Evolutionary conservation across 345 rosid species (phyloP).

Genomic region (Lepidium didymum): DNA sequence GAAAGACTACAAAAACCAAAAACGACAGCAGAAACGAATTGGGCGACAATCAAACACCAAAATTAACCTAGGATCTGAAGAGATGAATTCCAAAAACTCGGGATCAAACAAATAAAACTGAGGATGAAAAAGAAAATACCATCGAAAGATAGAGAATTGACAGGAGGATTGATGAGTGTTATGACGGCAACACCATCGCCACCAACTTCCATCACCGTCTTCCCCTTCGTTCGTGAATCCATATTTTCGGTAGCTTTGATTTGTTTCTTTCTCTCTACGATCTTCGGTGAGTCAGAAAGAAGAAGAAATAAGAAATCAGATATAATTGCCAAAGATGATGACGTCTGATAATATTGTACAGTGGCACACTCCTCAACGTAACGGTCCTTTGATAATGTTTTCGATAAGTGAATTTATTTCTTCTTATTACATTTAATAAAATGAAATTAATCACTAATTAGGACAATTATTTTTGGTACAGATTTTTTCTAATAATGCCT

Average conservation of each 20-base stretch:
- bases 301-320: not conserved
- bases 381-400: constrained; percentile 12
- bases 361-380: constrained; percentile 29
- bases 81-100: not conserved
- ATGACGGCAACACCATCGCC: constrained; percentile 85
- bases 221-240: constrained; percentile 45
- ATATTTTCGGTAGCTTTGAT: not conserved
- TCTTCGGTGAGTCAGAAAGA: constrained; percentile 16
- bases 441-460: not conserved
- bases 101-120: not conserved
- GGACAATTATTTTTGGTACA: not conserved
- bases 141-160: constrained; percentile 79
- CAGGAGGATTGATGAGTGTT: constrained; percentile 82
- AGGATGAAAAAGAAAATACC: constrained; percentile 32
- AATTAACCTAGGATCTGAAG: not conserved
- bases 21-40: not conserved
- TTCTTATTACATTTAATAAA: not conserved
- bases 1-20: not conserved
- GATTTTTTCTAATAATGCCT: no score
- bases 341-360: not conserved
- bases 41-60: not conserved
- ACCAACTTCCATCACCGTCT: constrained; percentile 69
- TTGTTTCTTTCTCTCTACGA: not conserved
- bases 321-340: not conserved
- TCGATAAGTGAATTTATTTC: not conserved